Evolutionary conservation across 2,329 filamentous ascomycete genomes (phyloP).

Genomic region (Sclerotinia trifoliorum): DNA sequence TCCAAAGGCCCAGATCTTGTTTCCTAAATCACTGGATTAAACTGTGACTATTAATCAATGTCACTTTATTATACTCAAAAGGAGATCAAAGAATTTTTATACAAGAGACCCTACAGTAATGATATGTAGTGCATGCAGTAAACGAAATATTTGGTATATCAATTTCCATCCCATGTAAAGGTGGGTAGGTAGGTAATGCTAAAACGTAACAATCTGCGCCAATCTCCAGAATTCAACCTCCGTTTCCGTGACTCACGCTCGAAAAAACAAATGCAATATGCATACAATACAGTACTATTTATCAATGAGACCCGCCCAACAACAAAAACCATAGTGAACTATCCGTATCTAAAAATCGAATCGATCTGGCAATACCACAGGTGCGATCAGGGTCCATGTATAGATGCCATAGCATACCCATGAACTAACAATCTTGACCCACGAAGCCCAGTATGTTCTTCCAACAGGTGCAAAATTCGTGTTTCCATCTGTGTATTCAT

Average conservation of each 20-base stretch:
- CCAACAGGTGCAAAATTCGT: conserved; percentile 91
- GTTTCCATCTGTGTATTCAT: conserved; percentile 59
- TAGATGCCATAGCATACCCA: conserved; percentile 98
- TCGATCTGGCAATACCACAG: conserved; percentile 78
- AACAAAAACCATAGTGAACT: background rate
- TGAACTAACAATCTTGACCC: conserved; percentile 97
- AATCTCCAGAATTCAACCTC: background rate
- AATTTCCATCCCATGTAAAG: background rate
- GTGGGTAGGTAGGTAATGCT: conserved; percentile 1
- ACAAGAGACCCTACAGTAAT: background rate
- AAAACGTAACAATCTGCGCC: background rate
- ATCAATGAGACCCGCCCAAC: background rate
- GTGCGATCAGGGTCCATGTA: conserved; percentile 87
- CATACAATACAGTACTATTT: conserved; percentile 15
- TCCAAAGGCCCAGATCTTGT: conserved; percentile 18
- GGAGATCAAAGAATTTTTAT: background rate
- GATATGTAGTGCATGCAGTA: background rate
- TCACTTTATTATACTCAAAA: background rate
- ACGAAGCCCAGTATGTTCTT: conserved; percentile 93
- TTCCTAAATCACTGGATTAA: conserved; percentile 1
- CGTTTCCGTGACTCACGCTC: background rate
- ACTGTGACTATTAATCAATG: too few species aligned
- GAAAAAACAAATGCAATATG: conserved; percentile 19
- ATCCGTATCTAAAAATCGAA: conserved; percentile 52
- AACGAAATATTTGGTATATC: background rate